Base-by-base conservation (phyloP, 2,329 filamentous ascomycete genomes). In the Colletotrichum sp. region DNA sequence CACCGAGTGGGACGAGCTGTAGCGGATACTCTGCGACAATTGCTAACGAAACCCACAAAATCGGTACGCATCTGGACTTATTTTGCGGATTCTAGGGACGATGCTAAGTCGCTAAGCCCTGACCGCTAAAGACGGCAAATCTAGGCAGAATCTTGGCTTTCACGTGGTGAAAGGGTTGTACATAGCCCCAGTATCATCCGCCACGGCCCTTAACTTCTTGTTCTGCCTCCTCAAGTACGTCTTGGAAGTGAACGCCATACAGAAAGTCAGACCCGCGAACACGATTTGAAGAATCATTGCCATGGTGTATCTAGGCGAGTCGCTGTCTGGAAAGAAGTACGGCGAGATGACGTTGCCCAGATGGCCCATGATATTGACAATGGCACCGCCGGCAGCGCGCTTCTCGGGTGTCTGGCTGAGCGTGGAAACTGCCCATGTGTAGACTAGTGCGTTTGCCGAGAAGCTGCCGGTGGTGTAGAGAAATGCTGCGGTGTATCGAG, bases 341-440 rank as follows among this genome's bases (percentile, higher is more conserved):
- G 86, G 84, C 1, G 86, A 87, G 81, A 86, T 88, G 55, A 88
- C 84, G 77, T 87, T 87, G 2, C 83, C 85, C 0, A 83, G 84
- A 34, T 87, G 87, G 55, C 84, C 85, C 15, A 86, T 77, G 1
- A 86, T 85, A 55, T 87, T 88, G 36, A 88, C 86, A 27, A 88
- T 84, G 6, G 83, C 83, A 8, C 87, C 79, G 19, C 83, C 82
- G 22, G 84, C 82, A 0, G 86, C 86, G 71, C 87, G 87, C 79
- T 87, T 87, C 79, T 88, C 86, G 3, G 83, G 83, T 0, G 85
- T 87, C 30, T 86, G 86, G 0, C 84, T 84, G 5, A 86, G 83
- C 0, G 85, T 86, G 1, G 82, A 81, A 0, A 81, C 82, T 0
- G 85, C 85, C 86, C 86, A 88, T 8, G 85, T 85, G 1, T 87